These are phyloP conservation scores for Fremontodendron californicum DNA, from an alignment of 345 rosid genomes.

Conservation along the genomic window DNA sequence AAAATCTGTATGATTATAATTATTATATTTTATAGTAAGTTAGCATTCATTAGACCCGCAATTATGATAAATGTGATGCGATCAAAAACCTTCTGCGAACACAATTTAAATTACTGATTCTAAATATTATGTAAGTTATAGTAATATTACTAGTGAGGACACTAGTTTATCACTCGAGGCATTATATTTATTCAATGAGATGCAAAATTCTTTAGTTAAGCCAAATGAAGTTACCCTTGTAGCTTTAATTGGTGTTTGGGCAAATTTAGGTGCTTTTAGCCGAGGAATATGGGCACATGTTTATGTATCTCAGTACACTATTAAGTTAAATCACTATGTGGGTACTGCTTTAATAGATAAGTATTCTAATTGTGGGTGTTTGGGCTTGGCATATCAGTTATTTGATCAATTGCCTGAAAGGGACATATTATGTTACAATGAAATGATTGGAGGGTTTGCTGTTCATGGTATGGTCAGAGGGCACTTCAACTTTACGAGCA, in stretches of 20 bases:
- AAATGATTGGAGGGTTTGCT: slow-evolving; percentile 56
- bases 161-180: slow-evolving; percentile 23
- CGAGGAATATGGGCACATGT: slow-evolving; percentile 54
- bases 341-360: slow-evolving; percentile 47
- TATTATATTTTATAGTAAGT: too few species aligned
- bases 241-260: slow-evolving; percentile 50
- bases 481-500: slow-evolving; percentile 37
- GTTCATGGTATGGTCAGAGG: slow-evolving; percentile 43
- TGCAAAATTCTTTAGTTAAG: slow-evolving; percentile 38
- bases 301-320: slow-evolving; percentile 33
- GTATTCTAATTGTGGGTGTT: slow-evolving; percentile 45
- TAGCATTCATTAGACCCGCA: too few species aligned
- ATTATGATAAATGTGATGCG: too few species aligned
- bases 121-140: background rate
- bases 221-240: slow-evolving; percentile 63
- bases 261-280: slow-evolving; percentile 44
- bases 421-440: slow-evolving; percentile 43
- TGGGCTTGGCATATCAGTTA: slow-evolving; percentile 36
- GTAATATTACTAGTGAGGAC: background rate
- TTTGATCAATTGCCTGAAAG: slow-evolving; percentile 43
- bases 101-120: too few species aligned
- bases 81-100: too few species aligned
- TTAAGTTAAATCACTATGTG: slow-evolving; percentile 41
- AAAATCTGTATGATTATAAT: too few species aligned
- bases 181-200: slow-evolving; percentile 36